Conservation (phyloP, 331 rosid species). For the Prunus yedoensis region DNA sequence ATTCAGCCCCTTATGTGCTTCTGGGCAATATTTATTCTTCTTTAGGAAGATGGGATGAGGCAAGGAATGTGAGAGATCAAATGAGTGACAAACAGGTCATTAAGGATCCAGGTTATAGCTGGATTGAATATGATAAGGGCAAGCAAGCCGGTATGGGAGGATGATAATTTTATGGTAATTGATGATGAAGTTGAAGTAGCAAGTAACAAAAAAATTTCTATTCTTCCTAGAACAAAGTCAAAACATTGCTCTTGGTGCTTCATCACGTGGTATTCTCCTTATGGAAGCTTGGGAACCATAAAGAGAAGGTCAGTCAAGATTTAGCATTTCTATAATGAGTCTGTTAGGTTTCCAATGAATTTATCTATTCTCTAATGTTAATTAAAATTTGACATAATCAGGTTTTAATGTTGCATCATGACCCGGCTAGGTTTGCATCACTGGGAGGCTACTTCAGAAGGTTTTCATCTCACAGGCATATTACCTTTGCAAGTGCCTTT, state of each 20-base stretch:
- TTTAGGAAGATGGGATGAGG: constrained; percentile 87
- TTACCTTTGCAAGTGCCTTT: not conserved
- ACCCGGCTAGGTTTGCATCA: not conserved
- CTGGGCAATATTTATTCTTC: constrained; percentile 76
- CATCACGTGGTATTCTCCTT: not conserved
- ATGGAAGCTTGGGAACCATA: not conserved
- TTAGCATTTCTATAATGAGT: not conserved
- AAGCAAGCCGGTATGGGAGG: constrained; percentile 18
- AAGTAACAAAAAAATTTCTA: not conserved
- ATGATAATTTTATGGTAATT: constrained; percentile 16
- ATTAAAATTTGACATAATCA: not conserved
- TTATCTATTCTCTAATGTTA: not conserved
- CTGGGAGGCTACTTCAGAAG: not conserved
- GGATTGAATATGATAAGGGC: constrained; percentile 48
- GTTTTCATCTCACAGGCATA: not conserved
- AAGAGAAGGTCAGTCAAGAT: constrained; percentile 1
- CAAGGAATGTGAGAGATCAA: constrained; percentile 54
- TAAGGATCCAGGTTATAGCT: constrained; percentile 75
- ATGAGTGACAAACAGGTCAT: constrained; percentile 55
- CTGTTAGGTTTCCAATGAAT: not conserved
- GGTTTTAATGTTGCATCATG: not conserved
- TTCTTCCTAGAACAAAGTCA: not conserved
- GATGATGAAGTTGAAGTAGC: constrained; percentile 7
- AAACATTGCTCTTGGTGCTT: not conserved
- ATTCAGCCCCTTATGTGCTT: constrained; percentile 67